Base-by-base conservation (phyloP, 2,329 filamentous ascomycete species). In the Calonectria pseudoreteaudii region DNA sequence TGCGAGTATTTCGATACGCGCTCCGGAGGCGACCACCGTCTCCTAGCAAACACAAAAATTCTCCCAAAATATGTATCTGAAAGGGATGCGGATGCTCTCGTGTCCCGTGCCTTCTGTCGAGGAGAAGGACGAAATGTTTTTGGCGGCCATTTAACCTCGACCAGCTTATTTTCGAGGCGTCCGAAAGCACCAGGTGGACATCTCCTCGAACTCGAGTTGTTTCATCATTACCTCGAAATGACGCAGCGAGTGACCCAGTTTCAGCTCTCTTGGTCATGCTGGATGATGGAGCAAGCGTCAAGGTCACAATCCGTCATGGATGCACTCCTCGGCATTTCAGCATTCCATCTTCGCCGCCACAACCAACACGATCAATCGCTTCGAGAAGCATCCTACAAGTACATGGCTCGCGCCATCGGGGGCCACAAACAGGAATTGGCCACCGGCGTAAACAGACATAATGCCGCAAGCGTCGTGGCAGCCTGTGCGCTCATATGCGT, bases 161-260 rank as follows among this genome's bases (percentile, higher is more conserved):
- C 23, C n/a, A 60, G 14, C 14, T 41, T 60, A 28, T 60, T 60
- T 41, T 60, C 34, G 16, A 34, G 6, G 4, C 56, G 56, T 3
- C 56, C 56, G 23, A 60, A 60, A 50, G 49, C 69, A 14, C 50
- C 62, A 1, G 36, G 28, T 20, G 60, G 41, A 8, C 50, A 23
- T 26, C 62, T 71, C 3, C 49, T 71, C 34, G 50, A 71, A 6
- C 26, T 66, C 2, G 50, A 52, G 7, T 23, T 71, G 13, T 66
- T 71, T 30, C 30, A 66, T 23, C 69, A 71, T 36, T 71, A 36
- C 28, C 69, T 66, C 14, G 36, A 66, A 49, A 71, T 66, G 69
- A 66, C 69, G 11, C 36, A 47, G 9, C 5, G 4, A 10, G 34
- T 34, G 3, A 60, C 36, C 3, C 26, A 66, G 13, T 10, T 58